A percentile compares a stretch with the other conserved stretches of the same genome.
phyloP scores from a whole-genome alignment of 192 early-diverging fungal genomes.

The Coemansia sp. region DNA sequence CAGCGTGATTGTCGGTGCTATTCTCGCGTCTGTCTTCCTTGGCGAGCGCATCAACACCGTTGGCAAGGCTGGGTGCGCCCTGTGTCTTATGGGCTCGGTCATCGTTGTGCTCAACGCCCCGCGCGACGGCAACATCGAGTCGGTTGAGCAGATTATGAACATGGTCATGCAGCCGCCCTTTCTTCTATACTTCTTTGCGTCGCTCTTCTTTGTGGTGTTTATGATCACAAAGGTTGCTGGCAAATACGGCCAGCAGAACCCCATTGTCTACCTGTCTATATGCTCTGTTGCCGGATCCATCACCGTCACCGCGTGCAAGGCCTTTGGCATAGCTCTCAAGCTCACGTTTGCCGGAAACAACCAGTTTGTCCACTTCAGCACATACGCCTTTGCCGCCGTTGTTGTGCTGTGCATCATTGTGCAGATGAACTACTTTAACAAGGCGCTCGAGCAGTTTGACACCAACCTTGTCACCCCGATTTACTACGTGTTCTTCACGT shows the following conservation, averaged over 20 bases:
- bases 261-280: slow-evolving; percentile 90
- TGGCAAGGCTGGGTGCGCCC: slow-evolving; percentile 86
- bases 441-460: slow-evolving; percentile 88
- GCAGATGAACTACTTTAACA: slow-evolving; percentile 99
- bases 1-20: slow-evolving; percentile 85
- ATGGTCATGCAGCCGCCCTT: slow-evolving; percentile 83
- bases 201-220: slow-evolving; percentile 62
- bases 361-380: slow-evolving; percentile 87
- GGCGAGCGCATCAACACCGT: slow-evolving; percentile 80
- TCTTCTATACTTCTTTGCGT: slow-evolving; percentile 73
- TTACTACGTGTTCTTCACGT: slow-evolving; percentile 96
- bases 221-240: slow-evolving; percentile 85
- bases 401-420: slow-evolving; percentile 82
- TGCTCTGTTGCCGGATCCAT: slow-evolving; percentile 96
- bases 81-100: slow-evolving; percentile 86
- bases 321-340: slow-evolving; percentile 88
- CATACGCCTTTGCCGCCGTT: slow-evolving; percentile 82
- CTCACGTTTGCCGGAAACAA: slow-evolving; percentile 91
- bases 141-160: slow-evolving; percentile 80
- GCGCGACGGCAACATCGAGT: slow-evolving; percentile 74
- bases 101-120: slow-evolving; percentile 87
- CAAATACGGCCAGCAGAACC: slow-evolving; percentile 72
- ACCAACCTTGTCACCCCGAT: slow-evolving; percentile 89
- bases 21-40: slow-evolving; percentile 84
- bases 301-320: slow-evolving; percentile 90